Percentiles rank a stretch among this genome's conserved stretches.
Conservation (phyloP, 164 flowering plant genomes). For the Vitis cinerea region DNA sequence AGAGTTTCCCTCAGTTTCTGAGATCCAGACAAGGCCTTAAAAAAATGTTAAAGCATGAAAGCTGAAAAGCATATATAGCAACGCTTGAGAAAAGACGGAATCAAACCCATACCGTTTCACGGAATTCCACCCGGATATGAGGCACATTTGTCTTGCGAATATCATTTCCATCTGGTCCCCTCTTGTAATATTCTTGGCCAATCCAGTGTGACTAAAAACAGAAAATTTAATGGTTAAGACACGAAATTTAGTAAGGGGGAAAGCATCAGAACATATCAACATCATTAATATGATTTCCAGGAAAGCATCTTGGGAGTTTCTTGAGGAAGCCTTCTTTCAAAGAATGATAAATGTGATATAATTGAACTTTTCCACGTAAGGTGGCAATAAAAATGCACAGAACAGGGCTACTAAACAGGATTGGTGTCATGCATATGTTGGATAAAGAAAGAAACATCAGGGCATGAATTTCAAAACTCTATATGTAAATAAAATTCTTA, state of each 20-base stretch:
- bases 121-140: slow-evolving; percentile 88
- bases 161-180: slow-evolving; percentile 95
- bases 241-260: not conserved
- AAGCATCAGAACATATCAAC: not conserved
- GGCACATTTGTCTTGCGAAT: slow-evolving; percentile 97
- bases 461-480: no score
- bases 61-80: not conserved
- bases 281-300: not conserved
- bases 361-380: no score
- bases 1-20: no score
- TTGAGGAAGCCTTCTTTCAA: not conserved
- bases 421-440: no score
- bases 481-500: no score
- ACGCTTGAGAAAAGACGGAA: not conserved
- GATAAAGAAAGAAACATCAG: no score
- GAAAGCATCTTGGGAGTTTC: not conserved
- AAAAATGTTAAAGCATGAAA: no score
- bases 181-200: slow-evolving; percentile 79
- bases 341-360: no score
- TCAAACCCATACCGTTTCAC: slow-evolving; percentile 58
- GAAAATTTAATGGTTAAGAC: not conserved
- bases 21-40: no score
- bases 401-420: no score
- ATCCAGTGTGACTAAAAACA: slow-evolving; percentile 84
- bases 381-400: no score